A percentile compares a stretch with the other conserved stretches of the same genome.
These are phyloP conservation scores for Aethionema arabicum DNA, from an alignment of 345 rosid species.

Conservation along the genomic window DNA sequence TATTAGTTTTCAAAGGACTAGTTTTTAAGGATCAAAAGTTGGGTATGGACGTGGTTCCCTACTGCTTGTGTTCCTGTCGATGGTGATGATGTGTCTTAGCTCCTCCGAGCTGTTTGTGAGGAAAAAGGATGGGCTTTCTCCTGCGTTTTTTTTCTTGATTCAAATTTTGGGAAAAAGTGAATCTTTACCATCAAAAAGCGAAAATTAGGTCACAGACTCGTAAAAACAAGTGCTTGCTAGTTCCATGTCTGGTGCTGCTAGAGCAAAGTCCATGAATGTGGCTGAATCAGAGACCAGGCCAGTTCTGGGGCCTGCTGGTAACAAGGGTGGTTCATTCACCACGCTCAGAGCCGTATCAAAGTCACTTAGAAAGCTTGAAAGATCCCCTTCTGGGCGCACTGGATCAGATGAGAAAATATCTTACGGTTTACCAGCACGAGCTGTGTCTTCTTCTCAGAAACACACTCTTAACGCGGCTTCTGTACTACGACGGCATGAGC, in stretches of 20 bases:
- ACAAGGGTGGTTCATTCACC: conserved; percentile 51
- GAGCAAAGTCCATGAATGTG: conserved; percentile 70
- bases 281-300: conserved; percentile 70
- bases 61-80: neutral
- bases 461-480: conserved; percentile 53
- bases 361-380: conserved; percentile 56
- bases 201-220: conserved; percentile 34
- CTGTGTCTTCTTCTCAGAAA: conserved; percentile 45
- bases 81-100: conserved; percentile 8
- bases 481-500: conserved; percentile 69
- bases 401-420: conserved; percentile 45
- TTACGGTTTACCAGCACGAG: conserved; percentile 34
- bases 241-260: conserved; percentile 67
- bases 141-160: conserved; percentile 11
- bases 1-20: conserved; percentile 16
- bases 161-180: neutral
- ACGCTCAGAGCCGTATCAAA: conserved; percentile 55
- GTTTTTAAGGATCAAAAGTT: conserved; percentile 11
- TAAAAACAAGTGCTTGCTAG: conserved; percentile 35
- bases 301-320: conserved; percentile 62
- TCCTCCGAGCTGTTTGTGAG: conserved; percentile 15
- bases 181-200: neutral
- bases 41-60: neutral
- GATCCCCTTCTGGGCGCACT: conserved; percentile 39
- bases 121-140: conserved; percentile 3